Conservation (phyloP, 805 yeast genomes). For the Ogataea salicorniae region DNA sequence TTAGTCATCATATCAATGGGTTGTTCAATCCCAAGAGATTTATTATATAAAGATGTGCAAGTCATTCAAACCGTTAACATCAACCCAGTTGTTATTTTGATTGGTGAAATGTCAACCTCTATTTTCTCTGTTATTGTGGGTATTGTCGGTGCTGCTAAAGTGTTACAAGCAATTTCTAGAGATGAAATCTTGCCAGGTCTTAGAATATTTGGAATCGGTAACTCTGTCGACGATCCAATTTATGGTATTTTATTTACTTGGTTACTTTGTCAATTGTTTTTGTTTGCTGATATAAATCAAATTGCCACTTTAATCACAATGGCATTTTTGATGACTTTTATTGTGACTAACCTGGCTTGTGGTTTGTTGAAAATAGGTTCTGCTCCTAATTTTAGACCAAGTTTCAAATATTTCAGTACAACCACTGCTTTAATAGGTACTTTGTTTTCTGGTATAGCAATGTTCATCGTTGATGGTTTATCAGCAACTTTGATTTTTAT, state of each 20-base stretch:
- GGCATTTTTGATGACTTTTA: slow-evolving; percentile 95
- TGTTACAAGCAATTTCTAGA: slow-evolving; percentile 84
- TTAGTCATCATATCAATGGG: slow-evolving; percentile 82
- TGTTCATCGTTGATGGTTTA: slow-evolving; percentile 91
- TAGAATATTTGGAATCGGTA: slow-evolving; percentile 48
- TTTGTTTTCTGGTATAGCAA: slow-evolving; percentile 64
- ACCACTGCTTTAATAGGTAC: slow-evolving; percentile 80
- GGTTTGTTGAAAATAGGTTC: slow-evolving; percentile 80
- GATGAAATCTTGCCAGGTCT: slow-evolving; percentile 86
- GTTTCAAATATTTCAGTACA: slow-evolving; percentile 81
- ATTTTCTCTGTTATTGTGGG: slow-evolving; percentile 93
- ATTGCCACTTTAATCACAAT: slow-evolving; percentile 94
- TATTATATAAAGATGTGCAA: slow-evolving; percentile 74
- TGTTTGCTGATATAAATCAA: slow-evolving; percentile 86
- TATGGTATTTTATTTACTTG: slow-evolving; percentile 72
- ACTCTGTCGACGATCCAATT: slow-evolving; percentile 50
- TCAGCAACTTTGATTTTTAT: slow-evolving; percentile 76
- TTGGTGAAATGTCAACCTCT: slow-evolving; percentile 92
- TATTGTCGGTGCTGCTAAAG: slow-evolving; percentile 89
- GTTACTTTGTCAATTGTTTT: slow-evolving; percentile 74
- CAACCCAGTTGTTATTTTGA: slow-evolving; percentile 58
- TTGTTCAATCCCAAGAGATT: slow-evolving; percentile 68
- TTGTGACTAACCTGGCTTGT: slow-evolving; percentile 92
- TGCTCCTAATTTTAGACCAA: slow-evolving; percentile 98
- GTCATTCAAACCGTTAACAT: slow-evolving; percentile 78